Evolutionary conservation across 2,329 filamentous ascomycete species (phyloP).

Genomic region (Fusarium sp.): DNA sequence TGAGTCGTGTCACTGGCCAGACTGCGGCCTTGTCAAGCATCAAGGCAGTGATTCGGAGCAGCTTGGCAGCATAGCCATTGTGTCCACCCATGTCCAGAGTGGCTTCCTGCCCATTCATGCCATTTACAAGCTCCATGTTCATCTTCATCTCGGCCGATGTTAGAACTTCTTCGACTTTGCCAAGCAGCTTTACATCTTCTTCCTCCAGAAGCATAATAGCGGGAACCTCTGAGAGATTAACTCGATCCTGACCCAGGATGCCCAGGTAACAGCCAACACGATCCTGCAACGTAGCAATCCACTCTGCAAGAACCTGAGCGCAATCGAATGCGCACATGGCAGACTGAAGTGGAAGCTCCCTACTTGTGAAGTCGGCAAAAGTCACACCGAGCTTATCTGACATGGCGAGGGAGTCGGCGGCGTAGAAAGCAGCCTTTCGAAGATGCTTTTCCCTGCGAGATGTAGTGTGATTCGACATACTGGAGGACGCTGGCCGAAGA

Average conservation of each 20-base stretch:
- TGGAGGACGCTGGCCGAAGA: conserved; percentile 41
- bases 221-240: conserved; percentile 83
- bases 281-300: conserved; percentile 93
- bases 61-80: conserved; percentile 85
- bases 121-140: conserved; percentile 64
- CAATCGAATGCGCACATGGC: conserved; percentile 95
- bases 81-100: conserved; percentile 68
- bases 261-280: conserved; percentile 91
- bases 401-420: conserved; percentile 90
- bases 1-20: conserved; percentile 78
- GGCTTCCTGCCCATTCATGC: conserved; percentile 65
- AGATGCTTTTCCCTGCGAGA: conserved; percentile 87
- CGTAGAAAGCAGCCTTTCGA: conserved; percentile 94
- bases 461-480: conserved; percentile 58
- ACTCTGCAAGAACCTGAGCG: conserved; percentile 92
- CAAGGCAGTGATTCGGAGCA: conserved; percentile 85
- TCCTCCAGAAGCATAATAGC: conserved; percentile 92
- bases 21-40: conserved; percentile 90
- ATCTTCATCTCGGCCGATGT: conserved; percentile 83
- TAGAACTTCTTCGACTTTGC: conserved; percentile 85
- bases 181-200: conserved; percentile 87
- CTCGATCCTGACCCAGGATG: conserved; percentile 83
- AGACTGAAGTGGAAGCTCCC: conserved; percentile 89
- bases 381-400: conserved; percentile 87
- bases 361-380: conserved; percentile 84